Percentiles rank a stretch among this genome's conserved stretches.
These are phyloP conservation scores for Phytophthora agathidicida DNA, from an alignment of 352 stramenopile species.

Conservation along the genomic window DNA sequence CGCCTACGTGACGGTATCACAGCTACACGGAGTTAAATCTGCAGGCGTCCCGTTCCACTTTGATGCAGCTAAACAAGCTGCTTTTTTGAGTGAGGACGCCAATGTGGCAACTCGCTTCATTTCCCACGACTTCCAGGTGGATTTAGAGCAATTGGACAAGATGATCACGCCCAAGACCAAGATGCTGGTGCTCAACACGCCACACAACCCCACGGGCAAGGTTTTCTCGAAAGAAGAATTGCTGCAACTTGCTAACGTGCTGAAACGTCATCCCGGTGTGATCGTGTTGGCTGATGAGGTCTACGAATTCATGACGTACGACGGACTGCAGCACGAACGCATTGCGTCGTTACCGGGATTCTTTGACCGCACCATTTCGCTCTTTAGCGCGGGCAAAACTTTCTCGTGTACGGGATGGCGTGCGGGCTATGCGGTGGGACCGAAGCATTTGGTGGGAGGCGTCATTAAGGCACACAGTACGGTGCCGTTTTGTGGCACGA, in stretches of 20 bases:
- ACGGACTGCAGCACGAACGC: conserved; percentile 71
- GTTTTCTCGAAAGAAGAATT: conserved; percentile 96
- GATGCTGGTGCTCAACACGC: conserved; percentile 98
- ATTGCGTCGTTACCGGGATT: conserved; percentile 84
- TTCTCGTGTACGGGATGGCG: conserved; percentile 95
- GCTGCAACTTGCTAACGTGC: conserved; percentile 86
- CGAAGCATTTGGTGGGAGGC: conserved; percentile 54
- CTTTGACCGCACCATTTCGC: conserved; percentile 90
- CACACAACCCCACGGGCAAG: conserved; percentile 99
- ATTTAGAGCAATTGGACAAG: conserved; percentile 85
- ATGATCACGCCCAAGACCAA: conserved; percentile 92
- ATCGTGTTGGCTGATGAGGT: conserved; percentile 98
- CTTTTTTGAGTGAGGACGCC: conserved; percentile 40
- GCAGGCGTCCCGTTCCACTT: conserved; percentile 78
- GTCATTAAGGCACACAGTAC: conserved; percentile 85
- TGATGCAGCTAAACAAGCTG: conserved; percentile 42
- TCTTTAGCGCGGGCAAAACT: conserved; percentile 94
- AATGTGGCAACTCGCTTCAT: conserved; percentile 46
- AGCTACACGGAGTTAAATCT: conserved; percentile 82
- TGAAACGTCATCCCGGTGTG: conserved; percentile 86
- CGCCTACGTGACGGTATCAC: conserved; percentile 86
- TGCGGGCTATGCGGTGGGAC: conserved; percentile 83
- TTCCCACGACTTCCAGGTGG: conserved; percentile 82
- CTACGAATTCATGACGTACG: conserved; percentile 98
- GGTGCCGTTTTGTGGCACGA: conserved; percentile 95